A percentile compares a stretch with the other conserved stretches of the same genome.
Evolutionary conservation across 2,329 filamentous ascomycete species (phyloP).

Genomic region (Hypoxylon sp.): DNA sequence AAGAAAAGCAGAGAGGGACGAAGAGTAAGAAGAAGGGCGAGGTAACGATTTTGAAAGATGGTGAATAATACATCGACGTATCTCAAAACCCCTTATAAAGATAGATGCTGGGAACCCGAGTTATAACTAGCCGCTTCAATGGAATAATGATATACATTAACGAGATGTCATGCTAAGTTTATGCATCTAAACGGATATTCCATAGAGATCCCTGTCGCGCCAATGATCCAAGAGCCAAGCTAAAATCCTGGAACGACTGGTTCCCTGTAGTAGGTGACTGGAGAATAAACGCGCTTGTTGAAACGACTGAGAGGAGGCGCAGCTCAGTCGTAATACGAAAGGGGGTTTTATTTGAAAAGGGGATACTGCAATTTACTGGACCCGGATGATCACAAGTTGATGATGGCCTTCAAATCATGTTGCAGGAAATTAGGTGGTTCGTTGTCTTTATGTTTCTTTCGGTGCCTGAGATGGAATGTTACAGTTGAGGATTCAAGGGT

Average conservation of each 20-base stretch:
- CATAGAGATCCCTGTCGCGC: slow-evolving; percentile 11
- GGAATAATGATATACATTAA: slow-evolving; percentile 14
- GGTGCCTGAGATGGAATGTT: slow-evolving; percentile 22
- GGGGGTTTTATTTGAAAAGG: slow-evolving; percentile 30
- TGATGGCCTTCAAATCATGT: slow-evolving; percentile 26
- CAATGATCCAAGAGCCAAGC: slow-evolving; percentile 27
- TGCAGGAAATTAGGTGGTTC: slow-evolving; percentile 35
- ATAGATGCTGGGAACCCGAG: neutral
- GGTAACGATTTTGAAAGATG: too few species aligned
- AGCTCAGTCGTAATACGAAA: slow-evolving; percentile 40
- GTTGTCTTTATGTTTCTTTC: slow-evolving; percentile 9
- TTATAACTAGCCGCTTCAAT: slow-evolving; percentile 18
- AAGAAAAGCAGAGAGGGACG: neutral
- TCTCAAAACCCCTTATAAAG: too few species aligned
- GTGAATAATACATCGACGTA: too few species aligned
- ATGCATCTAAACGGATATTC: slow-evolving; percentile 20
- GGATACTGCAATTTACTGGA: slow-evolving; percentile 34
- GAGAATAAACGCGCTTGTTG: slow-evolving; percentile 36
- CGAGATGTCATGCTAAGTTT: neutral
- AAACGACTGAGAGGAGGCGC: slow-evolving; percentile 40
- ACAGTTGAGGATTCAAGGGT: slow-evolving; percentile 25
- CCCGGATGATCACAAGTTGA: slow-evolving; percentile 18
- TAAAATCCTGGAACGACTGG: slow-evolving; percentile 28
- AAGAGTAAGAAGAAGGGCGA: neutral
- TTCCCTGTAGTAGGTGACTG: slow-evolving; percentile 21